Evolutionary conservation across 257 asterid genomes (phyloP).

Genomic region (Solanum chiquidenum): DNA sequence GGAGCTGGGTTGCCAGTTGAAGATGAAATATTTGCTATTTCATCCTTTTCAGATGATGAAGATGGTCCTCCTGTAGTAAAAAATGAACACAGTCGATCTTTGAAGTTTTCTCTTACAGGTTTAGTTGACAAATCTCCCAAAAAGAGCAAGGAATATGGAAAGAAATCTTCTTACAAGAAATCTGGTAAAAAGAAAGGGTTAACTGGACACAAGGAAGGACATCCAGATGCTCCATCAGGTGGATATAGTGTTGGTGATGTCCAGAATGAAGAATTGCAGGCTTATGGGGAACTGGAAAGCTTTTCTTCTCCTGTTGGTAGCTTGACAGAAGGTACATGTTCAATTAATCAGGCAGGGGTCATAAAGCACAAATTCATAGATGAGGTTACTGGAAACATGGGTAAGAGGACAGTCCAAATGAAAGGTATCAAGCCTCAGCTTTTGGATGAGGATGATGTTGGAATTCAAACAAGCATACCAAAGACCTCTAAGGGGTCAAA

Average conservation of each 20-base stretch:
- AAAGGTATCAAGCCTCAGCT: constrained; percentile 43
- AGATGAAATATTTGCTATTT: constrained; percentile 70
- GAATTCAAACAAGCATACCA: constrained; percentile 26
- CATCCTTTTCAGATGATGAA: constrained; percentile 93
- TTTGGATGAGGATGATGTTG: constrained; percentile 25
- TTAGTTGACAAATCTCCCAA: constrained; percentile 60
- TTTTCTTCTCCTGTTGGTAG: constrained; percentile 53
- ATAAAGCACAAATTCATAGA: constrained; percentile 42
- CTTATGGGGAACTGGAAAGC: constrained; percentile 31
- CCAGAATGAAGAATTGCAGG: constrained; percentile 26
- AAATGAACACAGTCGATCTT: constrained; percentile 60
- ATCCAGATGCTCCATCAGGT: constrained; percentile 20
- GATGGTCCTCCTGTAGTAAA: constrained; percentile 48
- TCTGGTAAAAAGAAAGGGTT: constrained; percentile 50
- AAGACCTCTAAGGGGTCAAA: constrained; percentile 59
- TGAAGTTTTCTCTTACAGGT: constrained; percentile 79
- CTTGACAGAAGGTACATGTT: constrained; percentile 32
- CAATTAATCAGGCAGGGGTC: constrained; percentile 35
- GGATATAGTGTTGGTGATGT: constrained; percentile 21
- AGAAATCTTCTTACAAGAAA: constrained; percentile 62
- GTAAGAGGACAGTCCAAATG: constrained; percentile 46
- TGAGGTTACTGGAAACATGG: constrained; percentile 37
- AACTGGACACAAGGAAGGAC: constrained; percentile 19
- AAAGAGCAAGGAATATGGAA: constrained; percentile 62
- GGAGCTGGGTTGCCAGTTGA: constrained; percentile 97